A percentile compares a stretch with the other conserved stretches of the same genome.
phyloP scores from a whole-genome alignment of 768 basidiomycete genomes.

The Boletus subcaerulescens region DNA sequence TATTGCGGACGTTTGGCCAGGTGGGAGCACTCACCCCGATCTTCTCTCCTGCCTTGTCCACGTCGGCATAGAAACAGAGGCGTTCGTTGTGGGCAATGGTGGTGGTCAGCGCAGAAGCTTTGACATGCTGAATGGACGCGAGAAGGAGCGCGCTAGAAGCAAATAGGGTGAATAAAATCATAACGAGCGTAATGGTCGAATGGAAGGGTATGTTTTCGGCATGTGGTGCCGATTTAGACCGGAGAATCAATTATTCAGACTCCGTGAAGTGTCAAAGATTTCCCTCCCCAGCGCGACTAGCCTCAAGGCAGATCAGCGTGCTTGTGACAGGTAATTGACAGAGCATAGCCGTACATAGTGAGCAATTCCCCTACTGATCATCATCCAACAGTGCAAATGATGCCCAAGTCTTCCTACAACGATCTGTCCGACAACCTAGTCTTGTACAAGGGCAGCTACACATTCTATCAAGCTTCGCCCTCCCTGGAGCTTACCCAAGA shows the following conservation, averaged over 20 bases:
- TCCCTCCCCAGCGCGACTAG: background rate
- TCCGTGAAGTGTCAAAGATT: constrained; percentile 11
- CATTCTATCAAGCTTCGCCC: constrained; percentile 6
- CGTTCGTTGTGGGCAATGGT: constrained; percentile 74
- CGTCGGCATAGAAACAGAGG: constrained; percentile 92
- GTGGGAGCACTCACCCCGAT: constrained; percentile 61
- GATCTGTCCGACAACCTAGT: constrained; percentile 9
- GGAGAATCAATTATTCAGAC: constrained; percentile 14
- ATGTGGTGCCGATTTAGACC: constrained; percentile 17
- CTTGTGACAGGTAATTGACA: constrained; percentile 18
- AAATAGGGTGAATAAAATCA: constrained; percentile 25
- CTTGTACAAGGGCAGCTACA: constrained; percentile 3
- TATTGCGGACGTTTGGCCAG: background rate
- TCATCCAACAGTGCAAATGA: background rate
- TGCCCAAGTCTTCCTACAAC: constrained; percentile 2
- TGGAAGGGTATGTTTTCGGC: constrained; percentile 16
- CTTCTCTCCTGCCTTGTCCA: constrained; percentile 94
- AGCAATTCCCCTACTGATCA: background rate
- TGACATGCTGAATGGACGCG: constrained; percentile 32
- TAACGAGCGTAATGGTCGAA: constrained; percentile 7
- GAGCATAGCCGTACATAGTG: background rate
- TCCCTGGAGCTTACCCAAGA: background rate
- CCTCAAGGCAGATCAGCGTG: background rate
- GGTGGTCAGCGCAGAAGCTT: constrained; percentile 75
- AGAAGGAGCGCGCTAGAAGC: constrained; percentile 26